Percentiles rank a stretch among this genome's conserved stretches.
Conservation (phyloP, 2,329 filamentous ascomycete species). For the Epichloe hybrida region DNA sequence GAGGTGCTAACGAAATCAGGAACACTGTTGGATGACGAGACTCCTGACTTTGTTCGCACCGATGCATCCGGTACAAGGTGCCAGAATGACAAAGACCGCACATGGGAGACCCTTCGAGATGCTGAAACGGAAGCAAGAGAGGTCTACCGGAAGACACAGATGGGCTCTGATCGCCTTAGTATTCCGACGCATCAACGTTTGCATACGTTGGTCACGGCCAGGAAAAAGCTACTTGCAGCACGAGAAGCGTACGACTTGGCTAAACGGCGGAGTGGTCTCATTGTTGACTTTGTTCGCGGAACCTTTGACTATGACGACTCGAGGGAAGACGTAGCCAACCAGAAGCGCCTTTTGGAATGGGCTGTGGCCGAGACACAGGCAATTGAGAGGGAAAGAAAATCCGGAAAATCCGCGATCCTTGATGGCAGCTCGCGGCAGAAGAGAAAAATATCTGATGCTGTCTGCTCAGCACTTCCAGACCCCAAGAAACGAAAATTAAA, state of each 20-base stretch:
- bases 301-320: slow-evolving; percentile 4
- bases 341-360: slow-evolving; percentile 13
- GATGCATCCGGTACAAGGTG: background rate
- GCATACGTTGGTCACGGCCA: slow-evolving; percentile 2
- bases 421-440: background rate
- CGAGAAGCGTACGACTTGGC: background rate
- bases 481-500: too few relatives aligned
- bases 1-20: slow-evolving; percentile 16
- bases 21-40: slow-evolving; percentile 11
- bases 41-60: slow-evolving; percentile 6
- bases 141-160: slow-evolving; percentile 3
- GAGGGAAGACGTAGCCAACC: slow-evolving; percentile 8
- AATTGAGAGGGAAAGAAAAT: too few relatives aligned
- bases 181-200: slow-evolving; percentile 3
- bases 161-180: background rate
- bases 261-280: background rate
- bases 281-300: slow-evolving; percentile 4
- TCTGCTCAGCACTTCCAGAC: too few relatives aligned
- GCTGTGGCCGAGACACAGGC: slow-evolving; percentile 12
- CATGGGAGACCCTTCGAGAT: background rate
- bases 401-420: background rate
- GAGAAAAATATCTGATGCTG: too few relatives aligned
- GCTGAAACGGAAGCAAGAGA: background rate
- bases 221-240: background rate
- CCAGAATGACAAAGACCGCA: background rate